These are phyloP conservation scores for Ascochyta clinopodiicola DNA, from an alignment of 2,329 filamentous ascomycete genomes.

Conservation along the genomic window DNA sequence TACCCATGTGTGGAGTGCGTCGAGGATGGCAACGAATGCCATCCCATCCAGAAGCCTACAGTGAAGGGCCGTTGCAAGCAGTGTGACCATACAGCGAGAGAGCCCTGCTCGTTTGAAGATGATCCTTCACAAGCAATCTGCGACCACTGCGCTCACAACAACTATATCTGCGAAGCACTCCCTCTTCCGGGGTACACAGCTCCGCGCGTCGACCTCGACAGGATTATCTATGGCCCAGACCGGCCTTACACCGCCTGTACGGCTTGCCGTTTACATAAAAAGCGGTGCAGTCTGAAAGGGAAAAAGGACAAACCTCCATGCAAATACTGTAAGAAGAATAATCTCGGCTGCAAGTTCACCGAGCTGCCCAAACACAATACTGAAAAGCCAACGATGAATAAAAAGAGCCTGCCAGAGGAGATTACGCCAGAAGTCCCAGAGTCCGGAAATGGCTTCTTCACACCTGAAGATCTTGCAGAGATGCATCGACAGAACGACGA, in stretches of 20 bases:
- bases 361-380: conserved; percentile 17
- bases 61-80: conserved; percentile 44
- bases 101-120: conserved; percentile 33
- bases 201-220: conserved; percentile 28
- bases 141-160: conserved; percentile 24
- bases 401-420: neutral
- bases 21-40: conserved; percentile 34
- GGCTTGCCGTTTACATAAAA: conserved; percentile 36
- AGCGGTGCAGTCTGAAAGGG: conserved; percentile 41
- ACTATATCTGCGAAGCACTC: conserved; percentile 21
- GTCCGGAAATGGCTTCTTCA: conserved; percentile 16
- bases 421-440: conserved; percentile 11
- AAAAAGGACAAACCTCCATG: conserved; percentile 41
- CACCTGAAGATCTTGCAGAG: conserved; percentile 23
- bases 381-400: conserved; percentile 12
- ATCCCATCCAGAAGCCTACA: conserved; percentile 38
- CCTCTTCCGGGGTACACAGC: conserved; percentile 27
- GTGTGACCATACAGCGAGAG: conserved; percentile 21
- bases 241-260: conserved; percentile 34
- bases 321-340: conserved; percentile 36
- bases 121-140: conserved; percentile 25
- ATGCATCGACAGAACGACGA: conserved; percentile 13
- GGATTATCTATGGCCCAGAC: conserved; percentile 26
- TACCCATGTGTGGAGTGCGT: conserved; percentile 36
- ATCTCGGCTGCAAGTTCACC: conserved; percentile 41